Conservation (phyloP, 176 grass and related monocot genomes). For the Elaeis guineensis region DNA sequence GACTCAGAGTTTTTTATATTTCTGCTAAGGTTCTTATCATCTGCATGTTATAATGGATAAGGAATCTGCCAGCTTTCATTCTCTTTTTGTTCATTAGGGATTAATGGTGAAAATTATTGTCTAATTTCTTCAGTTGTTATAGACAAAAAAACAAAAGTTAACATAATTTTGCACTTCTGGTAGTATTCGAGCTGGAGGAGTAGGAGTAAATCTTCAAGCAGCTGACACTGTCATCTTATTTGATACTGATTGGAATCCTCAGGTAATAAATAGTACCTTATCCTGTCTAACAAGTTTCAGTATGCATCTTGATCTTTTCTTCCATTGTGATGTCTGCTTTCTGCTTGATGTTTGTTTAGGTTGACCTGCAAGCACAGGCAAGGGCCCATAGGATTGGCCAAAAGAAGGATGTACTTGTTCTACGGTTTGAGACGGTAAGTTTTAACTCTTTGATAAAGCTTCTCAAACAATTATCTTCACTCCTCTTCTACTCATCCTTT, state of each 20-base stretch:
- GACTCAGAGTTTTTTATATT: conserved; percentile 90
- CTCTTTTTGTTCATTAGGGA: too few species aligned
- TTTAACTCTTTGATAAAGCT: conserved; percentile 9
- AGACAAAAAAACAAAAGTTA: too few species aligned
- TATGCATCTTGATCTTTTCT: too few species aligned
- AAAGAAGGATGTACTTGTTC: conserved; percentile 99
- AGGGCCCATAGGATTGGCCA: conserved; percentile 97
- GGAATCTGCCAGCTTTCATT: too few species aligned
- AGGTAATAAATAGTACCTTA: conserved; percentile 43
- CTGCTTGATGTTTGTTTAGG: conserved; percentile 35
- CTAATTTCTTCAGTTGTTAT: too few species aligned
- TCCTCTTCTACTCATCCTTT: too few species aligned
- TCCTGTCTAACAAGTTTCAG: background rate
- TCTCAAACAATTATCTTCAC: background rate
- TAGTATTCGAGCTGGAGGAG: conserved; percentile 97
- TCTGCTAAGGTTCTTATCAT: conserved; percentile 56
- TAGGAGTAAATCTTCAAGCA: conserved; percentile 98
- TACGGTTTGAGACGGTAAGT: conserved; percentile 90
- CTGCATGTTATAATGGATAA: too few species aligned
- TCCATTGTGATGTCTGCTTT: too few species aligned
- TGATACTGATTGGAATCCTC: conserved; percentile 99
- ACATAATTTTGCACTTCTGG: conserved; percentile 8
- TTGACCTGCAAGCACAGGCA: conserved; percentile 99
- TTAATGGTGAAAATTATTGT: too few species aligned
- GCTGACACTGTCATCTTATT: conserved; percentile 99